These are phyloP conservation scores for Trichosporon asahii DNA, from an alignment of 1,284 basidiomycete species.

Conservation along the genomic window DNA sequence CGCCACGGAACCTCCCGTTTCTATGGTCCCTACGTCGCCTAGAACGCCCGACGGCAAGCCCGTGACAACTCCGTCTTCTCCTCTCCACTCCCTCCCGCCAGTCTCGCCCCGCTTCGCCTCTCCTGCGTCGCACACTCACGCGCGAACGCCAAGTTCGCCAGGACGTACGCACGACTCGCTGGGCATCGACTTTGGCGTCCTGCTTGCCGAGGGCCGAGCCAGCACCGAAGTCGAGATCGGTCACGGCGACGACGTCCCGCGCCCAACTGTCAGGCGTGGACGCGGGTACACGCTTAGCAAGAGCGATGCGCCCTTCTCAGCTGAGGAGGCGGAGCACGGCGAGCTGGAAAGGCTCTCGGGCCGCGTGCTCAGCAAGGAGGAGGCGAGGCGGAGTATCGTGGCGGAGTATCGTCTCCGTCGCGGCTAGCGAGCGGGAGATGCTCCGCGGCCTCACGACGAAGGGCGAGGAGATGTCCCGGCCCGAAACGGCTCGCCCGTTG, in stretches of 20 bases:
- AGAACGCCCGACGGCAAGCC: not conserved
- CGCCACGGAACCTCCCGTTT: not conserved
- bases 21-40: not conserved
- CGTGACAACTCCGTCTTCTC: not conserved
- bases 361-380: not conserved
- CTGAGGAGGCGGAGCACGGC: not conserved
- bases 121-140: not conserved
- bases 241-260: not conserved
- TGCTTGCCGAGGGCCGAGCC: not conserved
- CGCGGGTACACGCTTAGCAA: not conserved
- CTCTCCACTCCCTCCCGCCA: not conserved
- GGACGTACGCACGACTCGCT: not conserved
- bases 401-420: not conserved
- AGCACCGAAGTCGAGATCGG: not conserved
- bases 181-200: conserved; percentile 3
- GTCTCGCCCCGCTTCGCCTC: not conserved
- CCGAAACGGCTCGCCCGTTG: not conserved
- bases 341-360: not conserved
- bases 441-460: not conserved
- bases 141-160: not conserved
- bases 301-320: not conserved
- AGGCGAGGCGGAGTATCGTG: not conserved
- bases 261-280: not conserved
- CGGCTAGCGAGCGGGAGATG: not conserved
- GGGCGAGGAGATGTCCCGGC: not conserved